phyloP scores from a whole-genome alignment of 441 rosid genomes.

The Kokia cookei region DNA sequence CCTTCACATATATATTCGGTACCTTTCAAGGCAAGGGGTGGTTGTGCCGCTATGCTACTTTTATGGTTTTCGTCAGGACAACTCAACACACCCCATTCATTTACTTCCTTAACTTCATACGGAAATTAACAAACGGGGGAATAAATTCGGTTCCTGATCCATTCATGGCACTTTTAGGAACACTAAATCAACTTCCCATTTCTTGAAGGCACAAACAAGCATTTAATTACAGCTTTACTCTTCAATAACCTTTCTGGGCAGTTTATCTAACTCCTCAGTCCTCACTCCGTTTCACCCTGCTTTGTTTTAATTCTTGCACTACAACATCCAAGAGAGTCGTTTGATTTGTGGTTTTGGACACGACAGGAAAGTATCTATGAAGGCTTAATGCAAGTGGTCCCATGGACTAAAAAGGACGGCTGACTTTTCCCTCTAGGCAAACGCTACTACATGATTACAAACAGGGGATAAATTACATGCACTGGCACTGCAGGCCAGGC shows the following conservation, averaged over 20 bases:
- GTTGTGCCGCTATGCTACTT: neutral
- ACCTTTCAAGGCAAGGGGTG: neutral
- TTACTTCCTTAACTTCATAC: no score
- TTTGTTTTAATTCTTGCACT: neutral
- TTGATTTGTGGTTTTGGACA: conserved; percentile 4
- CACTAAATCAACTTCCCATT: neutral
- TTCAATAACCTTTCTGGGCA: neutral
- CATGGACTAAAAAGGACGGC: conserved; percentile 50
- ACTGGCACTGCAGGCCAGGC: neutral
- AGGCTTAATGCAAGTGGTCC: conserved; percentile 62
- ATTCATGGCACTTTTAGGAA: neutral
- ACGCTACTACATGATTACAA: neutral
- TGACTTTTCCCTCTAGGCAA: conserved; percentile 14
- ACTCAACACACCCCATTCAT: neutral
- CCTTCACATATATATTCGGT: neutral
- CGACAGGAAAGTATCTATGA: conserved; percentile 55
- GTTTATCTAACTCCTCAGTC: neutral
- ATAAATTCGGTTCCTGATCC: neutral
- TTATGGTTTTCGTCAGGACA: no score
- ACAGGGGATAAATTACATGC: neutral
- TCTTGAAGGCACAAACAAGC: neutral
- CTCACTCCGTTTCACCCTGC: neutral
- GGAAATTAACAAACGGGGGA: neutral
- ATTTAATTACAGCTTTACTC: neutral
- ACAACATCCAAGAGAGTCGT: neutral